A percentile compares a stretch with the other conserved stretches of the same genome.
Evolutionary conservation across 176 grass and related monocot species (phyloP).

Genomic region (Paspalum notatum): DNA sequence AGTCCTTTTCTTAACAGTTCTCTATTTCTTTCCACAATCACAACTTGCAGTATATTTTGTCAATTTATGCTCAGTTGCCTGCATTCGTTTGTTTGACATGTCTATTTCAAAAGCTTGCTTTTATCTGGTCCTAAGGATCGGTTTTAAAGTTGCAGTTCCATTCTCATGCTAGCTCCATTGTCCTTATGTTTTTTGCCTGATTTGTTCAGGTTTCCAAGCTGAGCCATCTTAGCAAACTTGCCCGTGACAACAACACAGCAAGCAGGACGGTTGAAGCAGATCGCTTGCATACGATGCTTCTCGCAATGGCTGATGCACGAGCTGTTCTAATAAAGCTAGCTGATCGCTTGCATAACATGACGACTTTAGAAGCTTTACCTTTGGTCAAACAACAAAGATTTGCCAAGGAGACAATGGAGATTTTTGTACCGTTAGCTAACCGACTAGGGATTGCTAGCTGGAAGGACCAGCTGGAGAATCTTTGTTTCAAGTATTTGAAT

Average conservation of each 20-base stretch:
- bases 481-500: conserved; percentile 65
- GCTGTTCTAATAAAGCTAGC: conserved; percentile 74
- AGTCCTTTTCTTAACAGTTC: background rate
- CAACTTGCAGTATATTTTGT: background rate
- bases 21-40: background rate
- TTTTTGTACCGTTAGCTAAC: conserved; percentile 74
- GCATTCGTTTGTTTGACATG: conserved; percentile 19
- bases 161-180: background rate
- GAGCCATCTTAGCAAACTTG: conserved; percentile 82
- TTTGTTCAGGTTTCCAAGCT: conserved; percentile 75
- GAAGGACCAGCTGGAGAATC: conserved; percentile 68
- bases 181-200: conserved; percentile 13
- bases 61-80: background rate
- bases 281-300: conserved; percentile 87
- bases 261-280: conserved; percentile 74
- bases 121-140: background rate
- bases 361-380: conserved; percentile 60
- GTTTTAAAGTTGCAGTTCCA: background rate
- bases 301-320: conserved; percentile 81
- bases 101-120: background rate
- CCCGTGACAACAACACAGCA: conserved; percentile 77
- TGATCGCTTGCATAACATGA: conserved; percentile 75
- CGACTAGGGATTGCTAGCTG: conserved; percentile 68
- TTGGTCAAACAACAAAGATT: conserved; percentile 59
- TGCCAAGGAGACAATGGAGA: conserved; percentile 65